These are phyloP conservation scores for Phoma sp. DNA, from an alignment of 2,329 filamentous ascomycete species.

Conservation along the genomic window DNA sequence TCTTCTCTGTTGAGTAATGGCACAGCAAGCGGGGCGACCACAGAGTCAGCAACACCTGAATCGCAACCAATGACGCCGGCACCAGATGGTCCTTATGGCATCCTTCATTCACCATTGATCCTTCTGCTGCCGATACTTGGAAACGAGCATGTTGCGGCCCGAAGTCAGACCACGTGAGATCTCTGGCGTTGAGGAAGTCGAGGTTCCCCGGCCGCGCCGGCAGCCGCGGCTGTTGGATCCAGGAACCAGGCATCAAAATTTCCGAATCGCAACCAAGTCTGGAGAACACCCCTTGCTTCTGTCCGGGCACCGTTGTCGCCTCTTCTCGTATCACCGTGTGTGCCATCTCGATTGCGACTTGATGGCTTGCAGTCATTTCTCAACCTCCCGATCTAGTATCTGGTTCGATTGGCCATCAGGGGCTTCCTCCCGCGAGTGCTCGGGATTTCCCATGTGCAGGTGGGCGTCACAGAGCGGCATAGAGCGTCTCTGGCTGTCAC, in stretches of 20 bases:
- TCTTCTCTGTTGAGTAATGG: background rate
- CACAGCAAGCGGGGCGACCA: slow-evolving; percentile 1
- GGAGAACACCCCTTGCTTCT: slow-evolving; percentile 1
- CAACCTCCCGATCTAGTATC: slow-evolving; percentile 17
- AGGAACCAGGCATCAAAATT: slow-evolving; percentile 15
- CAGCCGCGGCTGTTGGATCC: slow-evolving; percentile 8
- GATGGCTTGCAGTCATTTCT: slow-evolving; percentile 5
- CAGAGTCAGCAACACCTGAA: background rate
- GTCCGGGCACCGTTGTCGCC: slow-evolving; percentile 1
- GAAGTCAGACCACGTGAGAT: slow-evolving; percentile 4
- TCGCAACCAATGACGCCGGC: slow-evolving; percentile 2
- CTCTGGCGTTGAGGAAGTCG: slow-evolving; percentile 2
- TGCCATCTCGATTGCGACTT: slow-evolving; percentile 5
- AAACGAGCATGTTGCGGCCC: slow-evolving; percentile 5
- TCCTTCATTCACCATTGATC: slow-evolving; percentile 4
- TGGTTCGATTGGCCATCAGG: slow-evolving; percentile 8
- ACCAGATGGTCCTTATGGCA: background rate
- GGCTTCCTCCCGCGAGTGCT: slow-evolving; percentile 18
- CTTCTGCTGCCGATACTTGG: background rate
- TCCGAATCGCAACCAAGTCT: slow-evolving; percentile 8
- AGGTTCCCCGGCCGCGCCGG: slow-evolving; percentile 6
- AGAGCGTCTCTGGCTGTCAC: slow-evolving; percentile 3
- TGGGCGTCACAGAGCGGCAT: slow-evolving; percentile 18
- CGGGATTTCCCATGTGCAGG: slow-evolving; percentile 30
- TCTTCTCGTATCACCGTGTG: background rate